phyloP scores from a whole-genome alignment of 805 yeast genomes.

The Wickerhamiella kurtzmanii region DNA sequence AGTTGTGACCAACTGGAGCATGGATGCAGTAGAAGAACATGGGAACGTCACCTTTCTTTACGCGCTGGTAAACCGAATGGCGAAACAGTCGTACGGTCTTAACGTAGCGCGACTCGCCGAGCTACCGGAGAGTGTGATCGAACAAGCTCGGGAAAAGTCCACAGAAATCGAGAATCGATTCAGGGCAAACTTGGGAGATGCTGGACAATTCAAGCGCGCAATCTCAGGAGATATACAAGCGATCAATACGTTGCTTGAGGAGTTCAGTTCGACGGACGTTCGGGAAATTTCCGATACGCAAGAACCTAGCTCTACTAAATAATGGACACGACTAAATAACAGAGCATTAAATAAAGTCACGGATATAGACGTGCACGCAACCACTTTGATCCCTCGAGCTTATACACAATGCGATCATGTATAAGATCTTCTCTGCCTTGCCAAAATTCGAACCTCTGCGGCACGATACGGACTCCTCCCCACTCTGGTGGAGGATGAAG shows the following conservation, averaged over 20 bases:
- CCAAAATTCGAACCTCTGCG: constrained; percentile 90
- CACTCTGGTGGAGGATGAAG: constrained; percentile 85
- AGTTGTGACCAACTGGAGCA: constrained; percentile 47
- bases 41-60: constrained; percentile 38
- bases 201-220: not conserved
- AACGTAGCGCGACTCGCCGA: constrained; percentile 74
- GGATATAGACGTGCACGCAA: not conserved
- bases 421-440: constrained; percentile 83
- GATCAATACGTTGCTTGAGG: not conserved
- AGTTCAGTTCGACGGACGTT: not conserved
- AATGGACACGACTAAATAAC: not conserved
- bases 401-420: constrained; percentile 72
- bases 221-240: not conserved
- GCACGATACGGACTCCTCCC: constrained; percentile 87
- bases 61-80: constrained; percentile 35
- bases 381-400: not conserved
- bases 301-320: too few species aligned
- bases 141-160: constrained; percentile 20
- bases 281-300: not conserved
- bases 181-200: not conserved
- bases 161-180: constrained; percentile 16
- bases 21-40: constrained; percentile 45
- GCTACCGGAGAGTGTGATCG: constrained; percentile 25
- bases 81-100: constrained; percentile 63
- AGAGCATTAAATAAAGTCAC: not conserved